Percentiles rank a stretch among this genome's conserved stretches.
Evolutionary conservation across 495 filamentous ascomycete species (phyloP).

Genomic region (Aspergillus affinis): DNA sequence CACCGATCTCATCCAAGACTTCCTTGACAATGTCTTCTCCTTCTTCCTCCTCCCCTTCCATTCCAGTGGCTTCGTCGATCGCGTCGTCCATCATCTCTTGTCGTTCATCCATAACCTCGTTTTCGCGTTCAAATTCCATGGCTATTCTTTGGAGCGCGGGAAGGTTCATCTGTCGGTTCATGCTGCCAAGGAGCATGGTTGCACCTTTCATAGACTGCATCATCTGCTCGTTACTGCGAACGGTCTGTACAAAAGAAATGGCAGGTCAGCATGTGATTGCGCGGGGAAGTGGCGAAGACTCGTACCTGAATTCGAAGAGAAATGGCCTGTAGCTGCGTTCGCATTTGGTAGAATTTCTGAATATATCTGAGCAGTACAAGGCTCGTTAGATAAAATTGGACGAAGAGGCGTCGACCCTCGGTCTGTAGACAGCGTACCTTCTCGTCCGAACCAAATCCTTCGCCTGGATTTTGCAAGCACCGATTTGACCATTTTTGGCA

Average conservation of each 20-base stretch:
- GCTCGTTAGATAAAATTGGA: slow-evolving; percentile 1
- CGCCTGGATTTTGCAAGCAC: slow-evolving; percentile 93
- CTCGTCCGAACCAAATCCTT: slow-evolving; percentile 94
- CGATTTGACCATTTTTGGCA: slow-evolving; percentile 95
- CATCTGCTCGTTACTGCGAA: slow-evolving; percentile 98
- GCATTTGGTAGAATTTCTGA: slow-evolving; percentile 98
- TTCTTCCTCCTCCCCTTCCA: slow-evolving; percentile 86
- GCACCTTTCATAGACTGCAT: slow-evolving; percentile 99
- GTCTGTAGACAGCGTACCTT: slow-evolving; percentile 50
- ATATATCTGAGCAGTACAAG: slow-evolving; percentile 64
- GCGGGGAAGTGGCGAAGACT: slow-evolving; percentile 3
- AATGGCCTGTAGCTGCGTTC: slow-evolving; percentile 93
- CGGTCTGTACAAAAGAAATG: slow-evolving; percentile 59
- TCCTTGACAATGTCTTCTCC: slow-evolving; percentile 96
- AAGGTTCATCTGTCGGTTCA: slow-evolving; percentile 98
- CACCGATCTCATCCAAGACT: slow-evolving; percentile 93
- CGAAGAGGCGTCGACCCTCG: neutral
- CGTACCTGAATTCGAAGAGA: slow-evolving; percentile 89
- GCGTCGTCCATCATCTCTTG: slow-evolving; percentile 99
- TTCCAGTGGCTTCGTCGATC: slow-evolving; percentile 95
- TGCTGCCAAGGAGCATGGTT: slow-evolving; percentile 84
- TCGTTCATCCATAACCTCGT: slow-evolving; percentile 97
- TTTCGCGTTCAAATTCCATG: slow-evolving; percentile 99
- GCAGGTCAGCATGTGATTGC: slow-evolving; percentile 1
- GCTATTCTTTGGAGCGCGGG: slow-evolving; percentile 93